Evolutionary conservation across 2,329 filamentous ascomycete genomes (phyloP).

Genomic region (Alternaria incomplexa): DNA sequence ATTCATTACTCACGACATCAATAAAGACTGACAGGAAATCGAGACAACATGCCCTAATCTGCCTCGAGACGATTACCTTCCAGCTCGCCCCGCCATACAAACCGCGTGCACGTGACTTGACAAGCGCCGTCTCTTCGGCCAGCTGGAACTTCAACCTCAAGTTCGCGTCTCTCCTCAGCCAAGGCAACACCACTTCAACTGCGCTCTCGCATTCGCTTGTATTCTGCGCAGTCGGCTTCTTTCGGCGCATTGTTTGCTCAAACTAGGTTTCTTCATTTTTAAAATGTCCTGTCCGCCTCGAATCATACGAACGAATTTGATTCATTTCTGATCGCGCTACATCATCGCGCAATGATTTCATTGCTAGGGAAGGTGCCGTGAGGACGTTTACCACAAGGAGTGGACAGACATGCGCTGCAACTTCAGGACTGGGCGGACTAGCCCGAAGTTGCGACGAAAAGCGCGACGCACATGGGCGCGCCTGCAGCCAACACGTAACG

Average conservation of each 20-base stretch:
- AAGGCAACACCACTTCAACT: slow-evolving; percentile 5
- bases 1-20: background rate
- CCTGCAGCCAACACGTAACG: background rate
- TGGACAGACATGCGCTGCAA: slow-evolving; percentile 2
- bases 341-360: background rate
- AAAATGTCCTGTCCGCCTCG: background rate
- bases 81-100: background rate
- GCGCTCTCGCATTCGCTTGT: background rate
- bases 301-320: background rate
- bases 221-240: background rate
- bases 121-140: slow-evolving; percentile 5
- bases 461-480: background rate
- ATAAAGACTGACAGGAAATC: background rate
- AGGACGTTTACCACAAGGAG: background rate
- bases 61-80: background rate
- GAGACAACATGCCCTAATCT: background rate
- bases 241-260: background rate
- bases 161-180: background rate
- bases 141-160: slow-evolving; percentile 8
- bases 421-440: background rate
- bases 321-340: background rate
- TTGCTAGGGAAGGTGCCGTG: background rate
- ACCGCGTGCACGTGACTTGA: slow-evolving; percentile 10
- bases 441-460: background rate
- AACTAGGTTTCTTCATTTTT: background rate